Base-by-base conservation (phyloP, 257 asterid species). In the Nicotiana attenuata region DNA sequence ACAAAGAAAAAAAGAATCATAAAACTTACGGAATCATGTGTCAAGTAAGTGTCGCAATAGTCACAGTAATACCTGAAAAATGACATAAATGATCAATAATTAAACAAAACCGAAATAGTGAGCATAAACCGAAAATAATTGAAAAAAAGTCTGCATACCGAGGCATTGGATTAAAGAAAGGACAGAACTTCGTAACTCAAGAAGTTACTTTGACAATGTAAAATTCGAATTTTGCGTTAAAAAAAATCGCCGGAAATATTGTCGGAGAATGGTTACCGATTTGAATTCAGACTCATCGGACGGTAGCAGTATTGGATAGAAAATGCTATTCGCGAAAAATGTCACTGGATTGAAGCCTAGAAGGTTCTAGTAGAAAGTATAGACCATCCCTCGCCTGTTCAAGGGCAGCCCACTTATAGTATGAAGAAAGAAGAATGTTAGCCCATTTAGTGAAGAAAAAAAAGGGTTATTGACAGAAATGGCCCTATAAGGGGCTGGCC, bases 11-110 rank as follows among this genome's bases (percentile, higher is more conserved):
- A 82, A 68, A 2, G 22, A 35, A 66, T 31, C 45, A 65, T 26
- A 47, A 15, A 24, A 73, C 96, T 88, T 82, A 94, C 98, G 22
- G 98, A 93, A 88, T 94, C 98, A 78, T 94, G 98, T 24, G 98
- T 94, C 87, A 94, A 90, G 87, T 94, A 94, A 63, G 98, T 94
- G 85, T 94, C 97, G 87, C 98, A 94, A 66, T 94, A 94, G 83
- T 94, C 98, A 78, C 98, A 94, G 83, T 92, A 94, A 80, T 94
- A 94, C 96, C 98, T 94, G 92, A 33, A 63, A 35, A 16, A 50
- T 47, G 52, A 11, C 78, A 28, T 64, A 79, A 45, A 80, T 24
- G 28, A 80, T 64, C 29, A 64, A 29, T 10, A 8, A 65, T 29
- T 26, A 59, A 14, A 8, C 20, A 24, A 80, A 65, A 65, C 19